Conservation (phyloP, 2,329 filamentous ascomycete species). For the Pseudocercospora eumusae region DNA sequence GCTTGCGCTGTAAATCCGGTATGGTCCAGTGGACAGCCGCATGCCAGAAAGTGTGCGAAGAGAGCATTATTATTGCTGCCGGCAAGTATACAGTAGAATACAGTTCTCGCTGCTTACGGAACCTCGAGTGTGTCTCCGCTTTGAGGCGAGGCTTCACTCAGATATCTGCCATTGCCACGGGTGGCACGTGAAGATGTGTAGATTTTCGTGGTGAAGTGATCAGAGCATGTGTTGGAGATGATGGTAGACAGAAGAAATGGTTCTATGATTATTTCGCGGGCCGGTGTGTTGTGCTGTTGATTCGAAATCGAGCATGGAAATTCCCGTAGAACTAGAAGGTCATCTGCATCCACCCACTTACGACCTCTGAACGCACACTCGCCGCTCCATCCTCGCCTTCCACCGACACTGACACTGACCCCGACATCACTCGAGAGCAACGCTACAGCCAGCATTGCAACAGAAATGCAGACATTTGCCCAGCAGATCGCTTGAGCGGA, state of each 20-base stretch:
- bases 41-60: not conserved
- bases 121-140: not conserved
- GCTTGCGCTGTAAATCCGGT: not conserved
- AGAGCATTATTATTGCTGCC: not conserved
- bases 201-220: not conserved
- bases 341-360: constrained; percentile 4
- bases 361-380: constrained; percentile 5
- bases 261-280: not conserved
- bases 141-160: not conserved
- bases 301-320: not conserved
- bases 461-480: constrained; percentile 12
- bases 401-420: not conserved
- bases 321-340: not conserved
- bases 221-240: not conserved
- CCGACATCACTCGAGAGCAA: constrained; percentile 8
- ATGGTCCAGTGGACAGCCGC: not conserved
- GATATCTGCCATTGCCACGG: not conserved
- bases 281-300: not conserved
- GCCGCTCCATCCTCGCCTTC: constrained; percentile 2
- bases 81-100: not conserved
- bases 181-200: not conserved
- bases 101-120: constrained; percentile 1
- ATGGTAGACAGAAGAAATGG: not conserved
- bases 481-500: constrained; percentile 4
- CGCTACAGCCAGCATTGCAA: constrained; percentile 11